Evolutionary conservation across 2,329 filamentous ascomycete genomes (phyloP), one percentile per base, ranked within the genome.

Genomic region (Exophiala alcalophila): DNA sequence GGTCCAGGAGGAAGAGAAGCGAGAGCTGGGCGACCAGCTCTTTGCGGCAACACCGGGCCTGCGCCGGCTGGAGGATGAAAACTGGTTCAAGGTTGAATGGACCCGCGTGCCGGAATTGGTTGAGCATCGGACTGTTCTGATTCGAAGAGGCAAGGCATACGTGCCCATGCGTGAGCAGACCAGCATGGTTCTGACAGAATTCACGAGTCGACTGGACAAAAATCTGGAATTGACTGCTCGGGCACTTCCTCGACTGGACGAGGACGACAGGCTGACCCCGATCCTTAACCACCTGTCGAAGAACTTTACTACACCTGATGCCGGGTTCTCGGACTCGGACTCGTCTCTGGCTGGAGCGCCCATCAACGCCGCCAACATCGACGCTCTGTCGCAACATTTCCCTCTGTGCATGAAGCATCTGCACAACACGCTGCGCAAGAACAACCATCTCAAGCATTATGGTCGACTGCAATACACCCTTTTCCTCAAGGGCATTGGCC

Each of bases 81-180:
- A 72, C 18, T 98, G 88, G 84, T 94, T 94, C 73, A 97, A 96
- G 68, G 88, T 97, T 1, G 88, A 96, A 59, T 98, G 91, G 89
- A 85, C 89, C 61, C 79, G 82, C 23, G 92, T 98, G 1, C 88
- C 91, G 0, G 91, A 97, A 49, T 69, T 98, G 25, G 82, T 98
- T 1, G 90, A 96, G 65, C 69, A 77, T 34, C 76, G 91, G 36
- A 77, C 78, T 38, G 86, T 94, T 1, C 81, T 92, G 41, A 53
- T 97, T 53, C 83, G 76, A 55, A 80, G 69, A 19, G 92, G 92
- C 2, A 92, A 88, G 64, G 92, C 92, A 1, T 98, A 89, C 60
- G 91, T 98, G 1, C 91, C 92, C 1, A 81, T 83, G 9, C 77
- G 82, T 44, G 89, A 96, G 63, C 89, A 97, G 65, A 71, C 85